Evolutionary conservation across 371 early-diverging fungal genomes (phyloP).

Genomic region (Circinella umbellata): DNA sequence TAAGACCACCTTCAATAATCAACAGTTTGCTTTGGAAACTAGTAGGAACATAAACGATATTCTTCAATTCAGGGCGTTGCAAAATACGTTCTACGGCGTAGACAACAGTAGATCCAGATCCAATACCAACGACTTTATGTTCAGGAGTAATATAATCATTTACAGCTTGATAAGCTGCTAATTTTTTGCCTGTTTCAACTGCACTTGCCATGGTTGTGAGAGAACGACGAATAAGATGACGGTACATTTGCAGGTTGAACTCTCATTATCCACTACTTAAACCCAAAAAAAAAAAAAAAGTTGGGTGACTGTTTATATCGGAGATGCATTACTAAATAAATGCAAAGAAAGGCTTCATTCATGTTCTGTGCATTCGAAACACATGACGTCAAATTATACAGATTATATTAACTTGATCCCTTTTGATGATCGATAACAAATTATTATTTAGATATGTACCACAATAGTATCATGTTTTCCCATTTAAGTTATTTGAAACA

Average conservation of each 20-base stretch:
- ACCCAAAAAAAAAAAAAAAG: not conserved
- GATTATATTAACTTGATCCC: not conserved
- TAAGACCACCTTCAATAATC: conserved; percentile 66
- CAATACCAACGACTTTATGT: conserved; percentile 81
- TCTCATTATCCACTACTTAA: not conserved
- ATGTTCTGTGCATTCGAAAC: not conserved
- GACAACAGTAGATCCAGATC: conserved; percentile 89
- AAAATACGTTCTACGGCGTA: conserved; percentile 80
- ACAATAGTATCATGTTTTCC: not conserved
- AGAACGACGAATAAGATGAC: conserved; percentile 10
- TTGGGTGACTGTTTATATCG: conserved; percentile 1
- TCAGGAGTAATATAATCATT: conserved; percentile 68
- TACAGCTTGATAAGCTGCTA: conserved; percentile 83
- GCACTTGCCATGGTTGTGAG: conserved; percentile 18
- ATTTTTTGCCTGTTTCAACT: conserved; percentile 62
- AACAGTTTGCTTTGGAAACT: conserved; percentile 86
- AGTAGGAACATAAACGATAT: conserved; percentile 84
- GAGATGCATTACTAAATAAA: not conserved
- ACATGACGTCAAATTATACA: conserved; percentile 1
- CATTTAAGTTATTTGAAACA: no score
- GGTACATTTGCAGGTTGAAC: not conserved
- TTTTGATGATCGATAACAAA: conserved; percentile 3
- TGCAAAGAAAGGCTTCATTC: not conserved
- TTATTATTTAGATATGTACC: not conserved
- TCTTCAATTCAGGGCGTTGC: conserved; percentile 58